A percentile compares a stretch with the other conserved stretches of the same genome.
Conservation (phyloP, 176 grass and related monocot species). For the Bothriochloa decipiens region DNA sequence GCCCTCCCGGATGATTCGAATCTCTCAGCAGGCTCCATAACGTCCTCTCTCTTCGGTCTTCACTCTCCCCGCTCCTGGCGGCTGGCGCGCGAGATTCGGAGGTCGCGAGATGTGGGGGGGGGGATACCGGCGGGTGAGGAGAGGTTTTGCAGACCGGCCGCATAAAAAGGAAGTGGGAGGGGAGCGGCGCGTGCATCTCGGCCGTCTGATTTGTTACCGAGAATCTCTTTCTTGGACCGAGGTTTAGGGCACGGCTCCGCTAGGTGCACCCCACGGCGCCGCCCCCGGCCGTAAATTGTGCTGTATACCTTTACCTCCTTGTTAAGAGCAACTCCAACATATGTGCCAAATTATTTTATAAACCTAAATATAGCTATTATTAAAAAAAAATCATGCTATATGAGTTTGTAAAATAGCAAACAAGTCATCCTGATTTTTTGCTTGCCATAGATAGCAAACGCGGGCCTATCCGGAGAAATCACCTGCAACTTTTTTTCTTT, state of each 20-base stretch:
- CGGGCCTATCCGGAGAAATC: no score
- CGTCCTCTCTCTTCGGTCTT: background rate
- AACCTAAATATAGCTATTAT: no score
- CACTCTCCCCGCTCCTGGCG: background rate
- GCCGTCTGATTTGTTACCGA: slow-evolving; percentile 19
- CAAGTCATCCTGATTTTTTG: no score
- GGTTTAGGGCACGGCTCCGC: background rate
- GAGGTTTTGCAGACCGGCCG: slow-evolving; percentile 27
- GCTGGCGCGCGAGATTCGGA: background rate
- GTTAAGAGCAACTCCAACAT: no score
- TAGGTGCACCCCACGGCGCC: slow-evolving; percentile 29
- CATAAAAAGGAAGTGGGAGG: slow-evolving; percentile 38
- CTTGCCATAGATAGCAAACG: no score
- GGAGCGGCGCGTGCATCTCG: slow-evolving; percentile 3
- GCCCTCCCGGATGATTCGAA: slow-evolving; percentile 21
- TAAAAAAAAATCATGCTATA: no score
- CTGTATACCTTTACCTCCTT: background rate
- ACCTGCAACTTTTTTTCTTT: no score
- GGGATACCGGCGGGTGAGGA: slow-evolving; percentile 13
- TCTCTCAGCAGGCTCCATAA: slow-evolving; percentile 17
- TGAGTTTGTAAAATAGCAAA: no score
- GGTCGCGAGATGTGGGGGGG: slow-evolving; percentile 28
- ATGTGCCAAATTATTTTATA: no score
- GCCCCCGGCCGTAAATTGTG: background rate
- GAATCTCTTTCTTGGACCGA: background rate